These are phyloP conservation scores for Microsporum ferrugineum DNA, from an alignment of 2,329 filamentous ascomycete genomes.

Conservation along the genomic window DNA sequence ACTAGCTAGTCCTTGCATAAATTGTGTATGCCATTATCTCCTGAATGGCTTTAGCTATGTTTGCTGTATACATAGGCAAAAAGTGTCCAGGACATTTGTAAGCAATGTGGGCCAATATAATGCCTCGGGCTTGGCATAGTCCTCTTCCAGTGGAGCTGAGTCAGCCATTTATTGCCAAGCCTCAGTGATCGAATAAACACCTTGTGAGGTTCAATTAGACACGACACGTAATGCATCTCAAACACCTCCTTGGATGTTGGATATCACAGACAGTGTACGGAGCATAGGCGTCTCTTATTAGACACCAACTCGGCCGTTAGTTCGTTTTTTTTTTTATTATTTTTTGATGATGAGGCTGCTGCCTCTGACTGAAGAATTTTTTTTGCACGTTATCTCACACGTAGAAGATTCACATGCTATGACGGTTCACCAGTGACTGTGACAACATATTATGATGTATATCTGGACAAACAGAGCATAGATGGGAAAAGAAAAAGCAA, in stretches of 20 bases:
- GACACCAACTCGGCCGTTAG: background rate
- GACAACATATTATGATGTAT: background rate
- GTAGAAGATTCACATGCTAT: background rate
- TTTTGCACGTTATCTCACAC: background rate
- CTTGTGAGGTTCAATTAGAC: background rate
- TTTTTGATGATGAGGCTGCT: background rate
- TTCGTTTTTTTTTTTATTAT: background rate
- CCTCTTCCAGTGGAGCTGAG: background rate
- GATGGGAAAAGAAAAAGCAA: background rate
- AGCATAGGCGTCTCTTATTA: background rate
- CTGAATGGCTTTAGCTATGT: background rate
- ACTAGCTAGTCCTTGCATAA: background rate
- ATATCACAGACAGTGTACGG: background rate
- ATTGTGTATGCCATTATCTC: background rate
- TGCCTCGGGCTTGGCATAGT: background rate
- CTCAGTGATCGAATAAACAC: background rate
- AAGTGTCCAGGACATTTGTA: background rate
- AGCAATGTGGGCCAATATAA: background rate
- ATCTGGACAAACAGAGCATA: background rate
- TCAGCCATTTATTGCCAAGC: background rate
- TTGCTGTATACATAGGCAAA: background rate
- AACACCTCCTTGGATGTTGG: background rate
- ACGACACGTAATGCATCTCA: slow-evolving; percentile 1
- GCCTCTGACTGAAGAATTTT: background rate
- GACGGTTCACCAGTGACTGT: background rate